Percentiles rank a stretch among this genome's conserved stretches.
These are phyloP conservation scores for Melaleuca quinquenervia DNA, from an alignment of 345 rosid species.

Conservation along the genomic window DNA sequence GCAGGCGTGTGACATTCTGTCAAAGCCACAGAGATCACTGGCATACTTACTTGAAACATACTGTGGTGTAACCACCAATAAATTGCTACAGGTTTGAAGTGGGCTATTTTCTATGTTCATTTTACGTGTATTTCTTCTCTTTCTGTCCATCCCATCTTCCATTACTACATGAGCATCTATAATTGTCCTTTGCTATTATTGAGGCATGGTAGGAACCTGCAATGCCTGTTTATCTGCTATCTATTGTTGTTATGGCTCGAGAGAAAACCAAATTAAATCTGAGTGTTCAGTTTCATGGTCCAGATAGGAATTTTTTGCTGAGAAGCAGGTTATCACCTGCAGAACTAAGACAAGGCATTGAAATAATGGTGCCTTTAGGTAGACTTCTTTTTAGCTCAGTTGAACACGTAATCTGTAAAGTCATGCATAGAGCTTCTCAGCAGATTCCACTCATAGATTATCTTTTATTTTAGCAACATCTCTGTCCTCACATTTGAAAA, in stretches of 20 bases:
- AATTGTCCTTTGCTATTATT: too few relatives aligned
- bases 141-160: background rate
- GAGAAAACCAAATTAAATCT: background rate
- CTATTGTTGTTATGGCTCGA: background rate
- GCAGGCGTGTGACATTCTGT: slow-evolving; percentile 82
- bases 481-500: background rate
- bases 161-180: background rate
- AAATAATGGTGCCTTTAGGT: background rate
- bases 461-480: background rate
- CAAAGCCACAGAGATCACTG: slow-evolving; percentile 80
- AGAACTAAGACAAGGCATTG: background rate
- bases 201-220: background rate
- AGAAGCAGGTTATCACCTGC: background rate
- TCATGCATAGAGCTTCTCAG: background rate
- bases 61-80: slow-evolving; percentile 67
- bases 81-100: slow-evolving; percentile 61
- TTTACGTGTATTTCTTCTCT: background rate
- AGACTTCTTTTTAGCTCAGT: background rate
- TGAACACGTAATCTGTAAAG: background rate
- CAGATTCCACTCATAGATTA: background rate
- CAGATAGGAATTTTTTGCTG: background rate
- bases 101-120: background rate
- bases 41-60: slow-evolving; percentile 85
- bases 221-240: background rate
- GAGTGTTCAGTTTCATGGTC: background rate